phyloP scores from a whole-genome alignment of 169 alveolate species.

The Plasmodium gonderi region DNA sequence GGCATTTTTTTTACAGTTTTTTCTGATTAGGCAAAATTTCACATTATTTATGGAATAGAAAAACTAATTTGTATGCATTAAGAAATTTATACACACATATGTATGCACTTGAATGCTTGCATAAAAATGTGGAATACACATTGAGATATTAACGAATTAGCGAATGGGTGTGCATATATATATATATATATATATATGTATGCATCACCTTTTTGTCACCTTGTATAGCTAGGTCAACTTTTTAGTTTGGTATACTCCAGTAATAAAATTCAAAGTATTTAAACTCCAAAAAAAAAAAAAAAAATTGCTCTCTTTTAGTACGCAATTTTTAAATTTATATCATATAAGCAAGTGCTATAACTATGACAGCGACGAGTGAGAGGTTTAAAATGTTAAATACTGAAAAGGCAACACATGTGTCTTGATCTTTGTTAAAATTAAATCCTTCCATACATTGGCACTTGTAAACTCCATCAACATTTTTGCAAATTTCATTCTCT shows the following conservation, averaged over 20 bases:
- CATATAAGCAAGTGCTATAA: background rate
- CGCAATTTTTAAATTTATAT: conserved; percentile 8
- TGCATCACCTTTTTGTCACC: background rate
- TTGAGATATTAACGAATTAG: background rate
- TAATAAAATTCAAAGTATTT: background rate
- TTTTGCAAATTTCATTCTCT: conserved; percentile 39
- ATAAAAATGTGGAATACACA: background rate
- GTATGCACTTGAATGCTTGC: background rate
- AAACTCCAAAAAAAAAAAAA: too few species aligned
- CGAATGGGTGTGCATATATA: background rate
- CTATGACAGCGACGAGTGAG: background rate
- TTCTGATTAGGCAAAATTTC: background rate
- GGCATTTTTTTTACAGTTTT: background rate
- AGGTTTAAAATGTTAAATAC: conserved; percentile 27
- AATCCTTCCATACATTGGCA: conserved; percentile 52
- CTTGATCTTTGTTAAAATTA: background rate
- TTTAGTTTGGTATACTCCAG: too few species aligned
- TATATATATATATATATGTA: background rate
- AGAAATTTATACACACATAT: background rate
- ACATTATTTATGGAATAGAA: background rate
- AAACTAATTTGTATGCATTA: background rate
- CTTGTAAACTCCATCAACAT: conserved; percentile 8
- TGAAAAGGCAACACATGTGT: conserved; percentile 14
- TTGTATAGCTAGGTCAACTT: background rate
- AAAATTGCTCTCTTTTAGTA: background rate